Conservation (phyloP, 768 basidiomycete genomes). For the Pisolithus tinctorius region DNA sequence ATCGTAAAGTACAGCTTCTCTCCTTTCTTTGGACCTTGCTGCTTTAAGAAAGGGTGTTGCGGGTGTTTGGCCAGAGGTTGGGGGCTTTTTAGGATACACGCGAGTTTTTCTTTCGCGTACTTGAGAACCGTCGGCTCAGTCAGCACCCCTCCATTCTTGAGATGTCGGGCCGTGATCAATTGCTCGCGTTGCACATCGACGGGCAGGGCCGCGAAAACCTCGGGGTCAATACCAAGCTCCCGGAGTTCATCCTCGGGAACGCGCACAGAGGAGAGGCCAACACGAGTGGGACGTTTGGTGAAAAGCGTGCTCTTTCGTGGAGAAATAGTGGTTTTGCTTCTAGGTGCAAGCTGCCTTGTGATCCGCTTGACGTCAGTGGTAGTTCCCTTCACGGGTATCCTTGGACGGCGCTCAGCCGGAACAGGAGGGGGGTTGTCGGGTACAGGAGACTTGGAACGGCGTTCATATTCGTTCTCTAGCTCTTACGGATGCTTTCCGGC, state of each 20-base stretch:
- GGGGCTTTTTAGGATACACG: constrained; percentile 41
- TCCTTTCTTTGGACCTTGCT: constrained; percentile 43
- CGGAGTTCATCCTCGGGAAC: constrained; percentile 53
- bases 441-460: constrained; percentile 49
- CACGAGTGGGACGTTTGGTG: constrained; percentile 30
- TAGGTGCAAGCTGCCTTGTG: constrained; percentile 57
- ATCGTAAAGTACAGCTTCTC: constrained; percentile 56
- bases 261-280: constrained; percentile 30
- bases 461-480: constrained; percentile 58
- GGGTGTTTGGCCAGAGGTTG: constrained; percentile 49
- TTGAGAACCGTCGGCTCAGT: constrained; percentile 50
- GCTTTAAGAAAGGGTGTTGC: constrained; percentile 46
- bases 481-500: constrained; percentile 64
- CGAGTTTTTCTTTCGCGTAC: constrained; percentile 25
- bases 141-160: constrained; percentile 32
- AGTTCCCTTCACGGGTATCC: constrained; percentile 26
- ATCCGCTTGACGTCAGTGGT: constrained; percentile 52
- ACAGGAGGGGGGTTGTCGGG: constrained; percentile 9
- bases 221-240: constrained; percentile 66
- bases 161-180: constrained; percentile 50
- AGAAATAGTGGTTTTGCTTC: constrained; percentile 35
- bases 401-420: constrained; percentile 14
- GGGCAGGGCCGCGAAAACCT: constrained; percentile 62
- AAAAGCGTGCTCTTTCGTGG: constrained; percentile 33
- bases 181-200: constrained; percentile 67